Conservation (phyloP, 495 filamentous ascomycete genomes). For the Penicillium ochrochloron region DNA sequence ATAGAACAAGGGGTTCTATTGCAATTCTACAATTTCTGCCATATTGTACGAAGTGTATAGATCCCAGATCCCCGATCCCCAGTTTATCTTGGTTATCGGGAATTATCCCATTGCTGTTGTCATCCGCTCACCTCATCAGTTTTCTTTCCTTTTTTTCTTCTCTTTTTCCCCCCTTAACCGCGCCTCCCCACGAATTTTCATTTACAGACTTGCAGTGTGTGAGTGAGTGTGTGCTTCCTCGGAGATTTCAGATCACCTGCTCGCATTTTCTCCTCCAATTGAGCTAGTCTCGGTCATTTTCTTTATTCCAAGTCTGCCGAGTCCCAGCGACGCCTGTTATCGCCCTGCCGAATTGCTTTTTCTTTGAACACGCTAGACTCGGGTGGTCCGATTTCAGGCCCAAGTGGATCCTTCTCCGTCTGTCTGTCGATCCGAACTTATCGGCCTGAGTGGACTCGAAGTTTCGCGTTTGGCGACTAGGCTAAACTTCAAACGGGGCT, state of each 20-base stretch:
- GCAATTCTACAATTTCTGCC: neutral
- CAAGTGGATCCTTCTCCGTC: constrained; percentile 19
- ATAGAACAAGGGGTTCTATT: neutral
- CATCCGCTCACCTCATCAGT: constrained; percentile 17
- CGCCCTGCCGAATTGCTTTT: constrained; percentile 19
- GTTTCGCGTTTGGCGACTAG: constrained; percentile 1
- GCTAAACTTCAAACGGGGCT: neutral
- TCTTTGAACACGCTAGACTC: neutral
- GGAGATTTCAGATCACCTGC: constrained; percentile 6
- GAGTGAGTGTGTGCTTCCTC: neutral
- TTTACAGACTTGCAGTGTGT: neutral
- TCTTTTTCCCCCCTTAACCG: constrained; percentile 16
- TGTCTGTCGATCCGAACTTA: constrained; percentile 30
- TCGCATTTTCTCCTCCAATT: neutral
- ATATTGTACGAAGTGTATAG: neutral
- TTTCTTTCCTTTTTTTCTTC: constrained; percentile 7
- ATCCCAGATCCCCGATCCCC: neutral
- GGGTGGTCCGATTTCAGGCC: constrained; percentile 29
- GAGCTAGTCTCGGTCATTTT: neutral
- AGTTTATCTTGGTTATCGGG: neutral
- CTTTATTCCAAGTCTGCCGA: neutral
- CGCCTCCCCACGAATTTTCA: constrained; percentile 15
- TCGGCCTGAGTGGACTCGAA: constrained; percentile 15
- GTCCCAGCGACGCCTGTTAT: neutral
- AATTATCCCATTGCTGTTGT: constrained; percentile 33